Percentiles rank a stretch among this genome's conserved stretches.
Conservation (phyloP, 2,329 filamentous ascomycete genomes). For the Ophiocordyceps camponoti-rufipedis region DNA sequence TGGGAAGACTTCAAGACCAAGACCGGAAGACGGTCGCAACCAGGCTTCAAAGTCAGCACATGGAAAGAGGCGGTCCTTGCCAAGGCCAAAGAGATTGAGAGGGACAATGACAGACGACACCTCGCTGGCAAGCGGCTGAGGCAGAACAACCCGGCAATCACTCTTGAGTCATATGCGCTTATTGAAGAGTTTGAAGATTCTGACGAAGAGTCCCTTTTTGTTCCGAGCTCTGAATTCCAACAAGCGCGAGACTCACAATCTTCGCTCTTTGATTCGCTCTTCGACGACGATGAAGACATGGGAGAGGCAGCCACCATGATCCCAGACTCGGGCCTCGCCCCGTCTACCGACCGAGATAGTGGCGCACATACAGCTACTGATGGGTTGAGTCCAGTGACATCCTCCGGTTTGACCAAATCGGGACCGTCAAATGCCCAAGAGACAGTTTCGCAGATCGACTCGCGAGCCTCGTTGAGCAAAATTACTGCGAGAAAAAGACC, state of each 20-base stretch:
- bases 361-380: neutral
- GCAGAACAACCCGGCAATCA: conserved; percentile 1
- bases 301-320: neutral
- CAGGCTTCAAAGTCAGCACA: conserved; percentile 18
- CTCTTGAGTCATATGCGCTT: neutral
- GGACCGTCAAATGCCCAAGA: neutral
- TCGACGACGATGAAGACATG: neutral
- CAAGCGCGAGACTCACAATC: neutral
- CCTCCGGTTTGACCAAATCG: neutral
- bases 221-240: neutral
- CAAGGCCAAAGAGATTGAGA: conserved; percentile 12
- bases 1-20: conserved; percentile 25
- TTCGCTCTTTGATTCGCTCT: neutral
- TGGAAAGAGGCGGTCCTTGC: conserved; percentile 17
- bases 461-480: neutral
- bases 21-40: conserved; percentile 12
- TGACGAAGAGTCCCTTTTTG: neutral
- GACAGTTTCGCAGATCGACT: neutral
- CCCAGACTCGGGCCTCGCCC: no score
- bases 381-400: neutral
- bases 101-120: conserved; percentile 19
- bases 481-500: neutral
- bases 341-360: neutral
- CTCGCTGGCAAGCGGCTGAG: conserved; percentile 15
- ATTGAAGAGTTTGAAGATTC: conserved; percentile 2